Evolutionary conservation across 768 basidiomycete species (phyloP), one percentile per base, ranked within the genome.

Genomic region (Kwoniella pini): DNA sequence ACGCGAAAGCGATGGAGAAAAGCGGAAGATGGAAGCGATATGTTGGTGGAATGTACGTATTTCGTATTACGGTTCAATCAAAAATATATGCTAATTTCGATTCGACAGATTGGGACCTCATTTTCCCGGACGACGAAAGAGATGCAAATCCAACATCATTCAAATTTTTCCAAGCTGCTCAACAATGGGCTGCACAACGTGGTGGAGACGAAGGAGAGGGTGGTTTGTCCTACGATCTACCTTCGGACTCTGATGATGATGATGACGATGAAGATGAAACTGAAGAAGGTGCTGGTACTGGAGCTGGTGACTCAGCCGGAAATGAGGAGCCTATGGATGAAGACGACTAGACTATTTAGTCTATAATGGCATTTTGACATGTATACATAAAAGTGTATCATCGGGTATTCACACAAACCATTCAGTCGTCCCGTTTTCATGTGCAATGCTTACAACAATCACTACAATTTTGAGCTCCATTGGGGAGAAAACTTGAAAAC

Each of bases 141-240:
- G 94, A 95, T 72, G 85, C 88, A 45, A 95, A 96, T 71, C 91
- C 94, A 0, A 87, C 91, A 0, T 85, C 90, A 0, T 95, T 93
- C 87, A 95, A 93, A 72, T 93, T 98, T 82, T 81, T 97, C 75
- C 88, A 94, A 76, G 91, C 89, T 83, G 95, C 95, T 0, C 92
- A 94, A 74, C 88, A 87, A 0, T 97, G 94, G 94, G 76, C 75
- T 40, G 63, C 65, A 33, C 71, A 76, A 60, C 67, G 69, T 15
- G 64, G 58, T 50, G 63, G 50, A 45, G 63, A 59, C 38, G 60
- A 45, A 24, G 57, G 61, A 24, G 67, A 63, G 22, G 63, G 65
- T 64, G 70, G 66, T 11, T 44, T 72, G 40, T 70, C 70, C 12
- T 72, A 73, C 54, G 75, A 76, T 43, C 68, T 74, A 56, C 69